Conservation (phyloP, 306 rosid species). For the Carpinus fangiana region DNA sequence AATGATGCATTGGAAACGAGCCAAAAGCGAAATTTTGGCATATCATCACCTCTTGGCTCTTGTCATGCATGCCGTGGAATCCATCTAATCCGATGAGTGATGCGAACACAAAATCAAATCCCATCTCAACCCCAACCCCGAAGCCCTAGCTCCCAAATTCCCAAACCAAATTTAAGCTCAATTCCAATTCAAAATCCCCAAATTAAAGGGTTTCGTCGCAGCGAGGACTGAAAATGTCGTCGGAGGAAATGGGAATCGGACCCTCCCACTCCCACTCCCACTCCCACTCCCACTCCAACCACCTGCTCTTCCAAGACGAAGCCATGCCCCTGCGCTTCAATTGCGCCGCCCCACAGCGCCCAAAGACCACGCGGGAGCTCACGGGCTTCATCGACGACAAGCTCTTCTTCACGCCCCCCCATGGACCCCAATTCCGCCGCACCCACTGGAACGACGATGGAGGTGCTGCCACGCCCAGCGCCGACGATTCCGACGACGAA, state of each 20-base stretch:
- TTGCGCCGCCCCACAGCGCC: constrained; percentile 55
- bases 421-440: constrained; percentile 61
- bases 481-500: constrained; percentile 68
- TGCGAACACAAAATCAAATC: too few relatives aligned
- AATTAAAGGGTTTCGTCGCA: not conserved
- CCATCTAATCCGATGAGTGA: too few relatives aligned
- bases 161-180: not conserved
- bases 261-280: not conserved
- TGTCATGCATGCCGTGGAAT: too few relatives aligned
- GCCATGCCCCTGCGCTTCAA: constrained; percentile 65
- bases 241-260: constrained; percentile 53
- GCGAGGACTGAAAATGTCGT: constrained; percentile 50
- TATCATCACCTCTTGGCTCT: not conserved
- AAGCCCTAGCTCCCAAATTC: not conserved
- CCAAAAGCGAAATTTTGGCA: not conserved
- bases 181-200: not conserved
- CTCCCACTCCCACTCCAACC: constrained; percentile 13
- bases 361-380: constrained; percentile 65
- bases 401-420: constrained; percentile 53
- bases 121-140: not conserved
- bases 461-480: constrained; percentile 47
- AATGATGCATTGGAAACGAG: too few relatives aligned
- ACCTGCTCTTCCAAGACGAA: constrained; percentile 63
- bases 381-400: constrained; percentile 73
- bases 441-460: constrained; percentile 61